Conservation (phyloP, 352 stramenopile species). For the Phytophthora citrophthora region DNA sequence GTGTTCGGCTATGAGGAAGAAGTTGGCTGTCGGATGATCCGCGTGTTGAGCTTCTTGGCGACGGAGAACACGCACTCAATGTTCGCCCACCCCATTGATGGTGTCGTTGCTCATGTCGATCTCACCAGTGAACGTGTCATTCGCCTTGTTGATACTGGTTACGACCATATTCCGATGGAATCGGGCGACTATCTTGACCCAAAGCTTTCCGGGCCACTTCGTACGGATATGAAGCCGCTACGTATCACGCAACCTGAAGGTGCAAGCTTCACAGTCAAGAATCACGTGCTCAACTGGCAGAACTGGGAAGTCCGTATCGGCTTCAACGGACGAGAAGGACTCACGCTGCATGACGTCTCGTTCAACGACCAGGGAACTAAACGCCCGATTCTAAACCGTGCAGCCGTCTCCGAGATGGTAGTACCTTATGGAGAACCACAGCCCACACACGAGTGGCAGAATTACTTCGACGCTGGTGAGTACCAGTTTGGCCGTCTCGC, state of each 20-base stretch:
- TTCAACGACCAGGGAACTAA: conserved; percentile 46
- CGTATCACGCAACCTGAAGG: conserved; percentile 74
- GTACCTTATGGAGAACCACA: conserved; percentile 80
- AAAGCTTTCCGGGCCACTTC: conserved; percentile 35
- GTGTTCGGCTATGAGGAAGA: conserved; percentile 46
- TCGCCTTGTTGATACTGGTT: conserved; percentile 47
- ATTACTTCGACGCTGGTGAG: conserved; percentile 86
- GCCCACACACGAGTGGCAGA: conserved; percentile 72
- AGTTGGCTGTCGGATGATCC: conserved; percentile 42
- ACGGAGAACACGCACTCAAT: conserved; percentile 46
- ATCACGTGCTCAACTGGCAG: conserved; percentile 74
- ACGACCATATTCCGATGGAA: conserved; percentile 36
- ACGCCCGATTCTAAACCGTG: conserved; percentile 64
- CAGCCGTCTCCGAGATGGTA: conserved; percentile 80
- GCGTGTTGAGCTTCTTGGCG: conserved; percentile 45
- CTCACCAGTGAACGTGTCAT: conserved; percentile 37
- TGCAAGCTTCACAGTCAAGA: conserved; percentile 69
- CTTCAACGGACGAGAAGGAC: conserved; percentile 82
- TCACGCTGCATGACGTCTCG: conserved; percentile 73
- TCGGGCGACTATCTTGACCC: conserved; percentile 40
- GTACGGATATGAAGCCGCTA: conserved; percentile 60
- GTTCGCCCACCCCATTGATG: conserved; percentile 49
- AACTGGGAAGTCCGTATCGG: conserved; percentile 79
- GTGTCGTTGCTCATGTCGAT: conserved; percentile 46
- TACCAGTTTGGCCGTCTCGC: conserved; percentile 74